These are phyloP conservation scores for Phoma sp. DNA, from an alignment of 2,329 filamentous ascomycete species.

Conservation along the genomic window DNA sequence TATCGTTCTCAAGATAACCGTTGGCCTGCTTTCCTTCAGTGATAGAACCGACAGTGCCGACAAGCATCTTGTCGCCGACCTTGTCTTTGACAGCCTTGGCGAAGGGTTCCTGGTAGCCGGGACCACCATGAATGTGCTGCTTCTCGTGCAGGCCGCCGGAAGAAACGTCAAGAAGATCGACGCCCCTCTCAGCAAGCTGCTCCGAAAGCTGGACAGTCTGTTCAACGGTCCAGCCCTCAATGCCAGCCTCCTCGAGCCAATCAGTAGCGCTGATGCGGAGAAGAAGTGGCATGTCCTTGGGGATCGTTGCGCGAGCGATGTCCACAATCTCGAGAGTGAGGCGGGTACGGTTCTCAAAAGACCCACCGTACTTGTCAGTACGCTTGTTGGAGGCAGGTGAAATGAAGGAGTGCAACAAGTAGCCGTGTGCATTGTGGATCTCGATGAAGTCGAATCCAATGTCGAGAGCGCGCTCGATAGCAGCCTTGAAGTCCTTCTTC, in stretches of 20 bases:
- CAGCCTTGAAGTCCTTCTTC: constrained; percentile 66
- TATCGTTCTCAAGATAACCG: constrained; percentile 38
- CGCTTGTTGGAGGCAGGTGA: constrained; percentile 73
- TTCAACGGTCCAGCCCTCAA: constrained; percentile 69
- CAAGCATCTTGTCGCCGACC: constrained; percentile 72
- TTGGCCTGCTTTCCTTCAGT: constrained; percentile 70
- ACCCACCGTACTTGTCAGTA: constrained; percentile 71
- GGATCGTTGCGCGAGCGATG: constrained; percentile 66
- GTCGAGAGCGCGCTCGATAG: constrained; percentile 59
- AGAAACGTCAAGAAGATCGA: constrained; percentile 85
- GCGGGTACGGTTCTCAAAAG: constrained; percentile 73
- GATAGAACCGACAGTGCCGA: constrained; percentile 78
- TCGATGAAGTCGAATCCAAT: constrained; percentile 81
- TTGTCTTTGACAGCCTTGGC: constrained; percentile 74
- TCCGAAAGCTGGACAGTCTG: constrained; percentile 69
- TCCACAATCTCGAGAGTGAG: constrained; percentile 72
- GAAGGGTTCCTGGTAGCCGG: constrained; percentile 76
- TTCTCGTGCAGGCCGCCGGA: constrained; percentile 71
- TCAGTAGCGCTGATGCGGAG: constrained; percentile 76
- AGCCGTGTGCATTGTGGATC: constrained; percentile 81
- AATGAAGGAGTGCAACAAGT: constrained; percentile 73
- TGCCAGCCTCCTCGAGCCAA: constrained; percentile 69
- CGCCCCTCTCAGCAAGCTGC: constrained; percentile 71
- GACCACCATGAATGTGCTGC: constrained; percentile 66
- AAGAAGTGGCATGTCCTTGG: constrained; percentile 72